Evolutionary conservation across 441 rosid genomes (phyloP).

Genomic region (Syzygium syzygioides): DNA sequence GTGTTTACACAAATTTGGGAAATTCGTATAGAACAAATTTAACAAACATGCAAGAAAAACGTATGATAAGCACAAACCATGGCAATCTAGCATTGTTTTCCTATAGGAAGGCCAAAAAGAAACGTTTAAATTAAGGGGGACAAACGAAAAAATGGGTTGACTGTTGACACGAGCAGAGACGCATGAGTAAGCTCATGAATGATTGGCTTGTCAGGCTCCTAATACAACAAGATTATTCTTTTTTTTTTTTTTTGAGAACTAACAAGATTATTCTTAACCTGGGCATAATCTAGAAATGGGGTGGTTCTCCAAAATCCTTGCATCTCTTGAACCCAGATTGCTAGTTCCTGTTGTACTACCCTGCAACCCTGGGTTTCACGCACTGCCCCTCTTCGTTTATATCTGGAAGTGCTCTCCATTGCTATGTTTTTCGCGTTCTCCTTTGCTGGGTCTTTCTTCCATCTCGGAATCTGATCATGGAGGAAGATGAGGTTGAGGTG

Average conservation of each 20-base stretch:
- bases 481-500: neutral
- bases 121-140: neutral
- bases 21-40: neutral
- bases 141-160: neutral
- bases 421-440: neutral
- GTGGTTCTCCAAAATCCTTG: neutral
- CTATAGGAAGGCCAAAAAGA: neutral
- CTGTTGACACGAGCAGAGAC: neutral
- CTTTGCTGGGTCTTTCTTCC: neutral
- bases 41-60: neutral
- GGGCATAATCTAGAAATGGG: neutral
- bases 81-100: neutral
- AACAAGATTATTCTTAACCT: neutral
- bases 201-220: neutral
- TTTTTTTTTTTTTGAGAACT: too few species aligned
- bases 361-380: neutral
- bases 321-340: neutral
- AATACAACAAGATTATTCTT: neutral
- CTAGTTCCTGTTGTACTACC: neutral
- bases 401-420: neutral
- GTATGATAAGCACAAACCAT: neutral
- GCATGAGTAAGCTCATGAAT: neutral
- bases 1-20: neutral
- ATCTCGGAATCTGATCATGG: neutral
- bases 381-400: neutral